A percentile compares a stretch with the other conserved stretches of the same genome.
phyloP scores from a whole-genome alignment of 2,329 filamentous ascomycete species.

The Dothideomycetidae sp. region DNA sequence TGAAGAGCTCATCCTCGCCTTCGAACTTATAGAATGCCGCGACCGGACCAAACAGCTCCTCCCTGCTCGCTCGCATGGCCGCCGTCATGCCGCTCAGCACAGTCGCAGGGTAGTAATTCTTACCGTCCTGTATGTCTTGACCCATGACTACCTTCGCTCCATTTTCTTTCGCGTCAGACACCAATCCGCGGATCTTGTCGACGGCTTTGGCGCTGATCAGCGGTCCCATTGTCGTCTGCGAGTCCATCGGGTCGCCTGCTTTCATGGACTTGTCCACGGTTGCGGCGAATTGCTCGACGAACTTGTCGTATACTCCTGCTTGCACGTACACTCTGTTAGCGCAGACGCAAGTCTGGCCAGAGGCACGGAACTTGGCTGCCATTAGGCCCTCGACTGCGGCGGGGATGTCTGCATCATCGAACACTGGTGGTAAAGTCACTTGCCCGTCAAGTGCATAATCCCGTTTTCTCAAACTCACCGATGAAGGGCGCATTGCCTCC shows the following conservation, averaged over 20 bases:
- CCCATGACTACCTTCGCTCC: conserved; percentile 11
- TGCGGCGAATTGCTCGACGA: conserved; percentile 41
- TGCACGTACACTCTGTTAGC: conserved; percentile 40
- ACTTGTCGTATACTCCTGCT: conserved; percentile 37
- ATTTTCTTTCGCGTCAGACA: conserved; percentile 9
- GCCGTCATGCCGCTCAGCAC: conserved; percentile 15
- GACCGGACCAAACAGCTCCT: conserved; percentile 28
- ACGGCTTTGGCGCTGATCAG: conserved; percentile 6
- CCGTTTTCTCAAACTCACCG: no score
- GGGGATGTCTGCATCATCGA: conserved; percentile 21
- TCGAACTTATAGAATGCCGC: conserved; percentile 23
- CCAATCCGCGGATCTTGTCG: conserved; percentile 10
- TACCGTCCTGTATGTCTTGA: not conserved
- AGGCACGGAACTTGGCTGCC: conserved; percentile 18
- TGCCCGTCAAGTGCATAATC: no score
- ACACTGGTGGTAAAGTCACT: no score
- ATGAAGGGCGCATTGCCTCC: conserved; percentile 23
- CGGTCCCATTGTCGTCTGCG: conserved; percentile 10
- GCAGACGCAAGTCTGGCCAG: conserved; percentile 20
- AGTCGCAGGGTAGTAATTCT: conserved; percentile 15
- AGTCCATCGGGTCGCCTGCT: conserved; percentile 13
- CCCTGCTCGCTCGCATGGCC: conserved; percentile 16
- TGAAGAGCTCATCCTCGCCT: conserved; percentile 23
- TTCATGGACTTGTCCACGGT: conserved; percentile 19
- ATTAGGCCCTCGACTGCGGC: conserved; percentile 18